These are phyloP conservation scores for Wickerhamiella occidentalis DNA, from an alignment of 805 yeast genomes.

Conservation along the genomic window DNA sequence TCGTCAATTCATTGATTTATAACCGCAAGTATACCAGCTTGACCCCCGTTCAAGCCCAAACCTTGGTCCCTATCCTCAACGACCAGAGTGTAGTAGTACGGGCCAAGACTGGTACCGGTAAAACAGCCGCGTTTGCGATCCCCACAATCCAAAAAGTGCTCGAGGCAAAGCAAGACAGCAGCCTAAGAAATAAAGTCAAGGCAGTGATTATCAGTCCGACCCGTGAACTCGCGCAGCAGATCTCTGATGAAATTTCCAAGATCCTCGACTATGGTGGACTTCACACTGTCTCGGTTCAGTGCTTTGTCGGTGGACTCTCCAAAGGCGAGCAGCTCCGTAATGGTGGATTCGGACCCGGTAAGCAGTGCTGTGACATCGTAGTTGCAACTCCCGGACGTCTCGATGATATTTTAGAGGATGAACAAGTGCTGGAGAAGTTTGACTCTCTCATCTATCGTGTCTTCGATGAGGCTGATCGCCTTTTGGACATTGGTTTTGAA, in stretches of 20 bases:
- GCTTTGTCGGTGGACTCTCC: constrained; percentile 59
- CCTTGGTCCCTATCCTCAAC: constrained; percentile 58
- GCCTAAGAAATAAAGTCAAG: constrained; percentile 33
- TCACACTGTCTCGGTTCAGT: constrained; percentile 31
- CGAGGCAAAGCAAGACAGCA: constrained; percentile 28
- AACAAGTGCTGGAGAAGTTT: constrained; percentile 37
- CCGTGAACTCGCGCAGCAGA: constrained; percentile 80
- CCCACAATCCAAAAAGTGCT: constrained; percentile 55
- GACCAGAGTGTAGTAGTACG: constrained; percentile 62
- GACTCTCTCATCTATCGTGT: constrained; percentile 48
- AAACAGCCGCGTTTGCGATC: constrained; percentile 77
- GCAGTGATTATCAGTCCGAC: constrained; percentile 77
- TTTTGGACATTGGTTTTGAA: constrained; percentile 71
- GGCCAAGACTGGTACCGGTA: constrained; percentile 94
- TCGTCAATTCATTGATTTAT: constrained; percentile 27
- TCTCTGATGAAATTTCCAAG: constrained; percentile 49
- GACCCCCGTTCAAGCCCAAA: constrained; percentile 31
- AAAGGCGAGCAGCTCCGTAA: constrained; percentile 30
- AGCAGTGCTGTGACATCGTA: constrained; percentile 43
- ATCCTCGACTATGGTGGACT: constrained; percentile 30
- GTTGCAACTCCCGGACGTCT: constrained; percentile 89
- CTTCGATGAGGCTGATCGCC: constrained; percentile 85
- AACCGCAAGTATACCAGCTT: constrained; percentile 25
- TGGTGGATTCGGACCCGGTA: constrained; percentile 23
- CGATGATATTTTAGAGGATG: constrained; percentile 43